Base-by-base conservation (phyloP, 345 rosid genomes). In the Psidium guajava region DNA sequence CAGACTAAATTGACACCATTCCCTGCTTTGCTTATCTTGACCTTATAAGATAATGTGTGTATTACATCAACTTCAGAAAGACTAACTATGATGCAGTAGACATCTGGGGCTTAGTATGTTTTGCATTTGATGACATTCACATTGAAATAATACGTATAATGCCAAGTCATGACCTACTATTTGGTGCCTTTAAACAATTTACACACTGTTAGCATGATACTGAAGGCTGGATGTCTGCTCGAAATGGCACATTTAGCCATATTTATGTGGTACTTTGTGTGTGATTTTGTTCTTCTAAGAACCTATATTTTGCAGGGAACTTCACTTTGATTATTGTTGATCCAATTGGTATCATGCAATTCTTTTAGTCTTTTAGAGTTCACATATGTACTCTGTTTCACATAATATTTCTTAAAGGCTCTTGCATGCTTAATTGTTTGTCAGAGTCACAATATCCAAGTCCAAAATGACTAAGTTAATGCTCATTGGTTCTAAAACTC, bases 151-250 rank as follows among this genome's bases (percentile, higher is more conserved):
- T 32, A 69, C 15, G 47, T 69, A 69, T 21, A 32, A 64, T 64
- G 21, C 12, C 0, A 6, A 0, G 75, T 32, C 32, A 32, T 0
- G 24, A 16, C 44, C 75, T 64, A 16, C 44, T 5, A 8, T 69
- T 69, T 32, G 77, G 77, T 0, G 3, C 12, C 58, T 55, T 55
- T 54, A 22, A 21, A 55, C 58, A 55, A 55, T 55, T 55, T 55
- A 21, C n/a, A 55, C n/a, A 55, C 58, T 55, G n/a, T 21, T 55
- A 55, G 77, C 77, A 18, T 32, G 24, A 69, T 32, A 1, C 22
- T 32, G 24, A 69, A 69, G 47, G 77, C 47, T 69, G 44, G 77
- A 69, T 69, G 77, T 12, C 2, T 69, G 6, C 77, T 69, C 13
- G 6, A 69, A 69, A 32, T 69, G 44, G 24, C 13, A 32, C 77